Evolutionary conservation across 257 asterid genomes (phyloP).

Genomic region (Solanum dulcamara): DNA sequence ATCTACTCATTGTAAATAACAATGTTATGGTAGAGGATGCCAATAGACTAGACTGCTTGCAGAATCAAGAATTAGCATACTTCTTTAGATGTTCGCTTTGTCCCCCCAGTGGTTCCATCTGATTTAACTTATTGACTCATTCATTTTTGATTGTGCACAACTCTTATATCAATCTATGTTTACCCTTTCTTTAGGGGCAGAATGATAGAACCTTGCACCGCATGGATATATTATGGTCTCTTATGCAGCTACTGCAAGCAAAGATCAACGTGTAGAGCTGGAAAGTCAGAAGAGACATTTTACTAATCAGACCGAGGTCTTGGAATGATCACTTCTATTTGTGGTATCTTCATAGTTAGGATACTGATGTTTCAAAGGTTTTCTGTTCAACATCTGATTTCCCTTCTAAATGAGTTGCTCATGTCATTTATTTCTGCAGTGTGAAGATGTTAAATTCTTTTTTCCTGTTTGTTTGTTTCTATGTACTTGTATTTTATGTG

Average conservation of each 20-base stretch:
- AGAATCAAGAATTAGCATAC: background rate
- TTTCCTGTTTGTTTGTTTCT: background rate
- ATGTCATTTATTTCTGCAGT: background rate
- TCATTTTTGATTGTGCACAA: background rate
- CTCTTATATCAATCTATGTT: background rate
- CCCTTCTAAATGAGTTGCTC: background rate
- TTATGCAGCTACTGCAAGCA: slow-evolving; percentile 83
- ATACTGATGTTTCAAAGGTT: background rate
- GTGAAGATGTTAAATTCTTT: background rate
- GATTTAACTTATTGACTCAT: background rate
- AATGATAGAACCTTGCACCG: slow-evolving; percentile 74
- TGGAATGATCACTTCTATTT: no score
- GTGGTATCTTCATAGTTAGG: background rate
- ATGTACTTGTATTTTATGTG: background rate
- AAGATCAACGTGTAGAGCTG: slow-evolving; percentile 1
- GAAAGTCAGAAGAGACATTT: background rate
- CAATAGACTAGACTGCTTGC: background rate
- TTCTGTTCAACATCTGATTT: background rate
- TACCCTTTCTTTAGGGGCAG: slow-evolving; percentile 28
- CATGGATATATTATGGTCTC: slow-evolving; percentile 89
- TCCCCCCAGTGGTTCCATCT: background rate
- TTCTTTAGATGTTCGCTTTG: background rate
- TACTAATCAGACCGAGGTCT: background rate
- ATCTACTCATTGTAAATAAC: background rate
- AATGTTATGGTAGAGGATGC: background rate